phyloP scores from a whole-genome alignment of 1,284 basidiomycete species.

The Ganoderma lucidum region DNA sequence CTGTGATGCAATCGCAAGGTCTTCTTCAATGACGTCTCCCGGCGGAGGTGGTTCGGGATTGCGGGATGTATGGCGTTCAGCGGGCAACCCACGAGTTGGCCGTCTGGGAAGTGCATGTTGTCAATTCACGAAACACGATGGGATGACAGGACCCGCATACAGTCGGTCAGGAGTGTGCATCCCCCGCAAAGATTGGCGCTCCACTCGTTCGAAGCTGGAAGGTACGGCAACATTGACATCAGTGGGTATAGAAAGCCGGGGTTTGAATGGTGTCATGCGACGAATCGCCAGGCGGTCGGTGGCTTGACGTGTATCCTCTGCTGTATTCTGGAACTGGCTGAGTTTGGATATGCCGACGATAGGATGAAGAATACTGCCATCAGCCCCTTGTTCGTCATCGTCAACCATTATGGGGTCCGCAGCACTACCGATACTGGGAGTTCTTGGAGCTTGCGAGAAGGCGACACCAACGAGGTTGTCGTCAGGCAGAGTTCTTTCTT shows the following conservation, averaged over 20 bases:
- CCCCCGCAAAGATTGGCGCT: background rate
- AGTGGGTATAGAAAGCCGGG: background rate
- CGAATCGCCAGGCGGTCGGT: background rate
- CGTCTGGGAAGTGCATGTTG: background rate
- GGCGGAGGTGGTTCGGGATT: slow-evolving; percentile 3
- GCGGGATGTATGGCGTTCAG: slow-evolving; percentile 18
- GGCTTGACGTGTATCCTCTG: background rate
- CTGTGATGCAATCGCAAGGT: background rate
- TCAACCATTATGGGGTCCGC: slow-evolving; percentile 32
- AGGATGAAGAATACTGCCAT: background rate
- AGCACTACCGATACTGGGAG: slow-evolving; percentile 15
- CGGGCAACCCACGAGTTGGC: slow-evolving; percentile 11
- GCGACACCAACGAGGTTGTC: background rate
- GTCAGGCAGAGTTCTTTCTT: background rate
- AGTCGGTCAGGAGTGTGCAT: background rate
- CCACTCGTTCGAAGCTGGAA: background rate
- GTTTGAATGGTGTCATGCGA: background rate
- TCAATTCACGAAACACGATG: background rate
- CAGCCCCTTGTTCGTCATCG: slow-evolving; percentile 19
- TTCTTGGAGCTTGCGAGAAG: background rate
- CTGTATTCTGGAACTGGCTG: background rate
- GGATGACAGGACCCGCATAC: background rate
- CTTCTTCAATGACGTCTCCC: background rate
- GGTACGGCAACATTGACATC: slow-evolving; percentile 4
- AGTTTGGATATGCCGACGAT: background rate